phyloP scores from a whole-genome alignment of 305 asterid species.

The Fraxinus paxiana region DNA sequence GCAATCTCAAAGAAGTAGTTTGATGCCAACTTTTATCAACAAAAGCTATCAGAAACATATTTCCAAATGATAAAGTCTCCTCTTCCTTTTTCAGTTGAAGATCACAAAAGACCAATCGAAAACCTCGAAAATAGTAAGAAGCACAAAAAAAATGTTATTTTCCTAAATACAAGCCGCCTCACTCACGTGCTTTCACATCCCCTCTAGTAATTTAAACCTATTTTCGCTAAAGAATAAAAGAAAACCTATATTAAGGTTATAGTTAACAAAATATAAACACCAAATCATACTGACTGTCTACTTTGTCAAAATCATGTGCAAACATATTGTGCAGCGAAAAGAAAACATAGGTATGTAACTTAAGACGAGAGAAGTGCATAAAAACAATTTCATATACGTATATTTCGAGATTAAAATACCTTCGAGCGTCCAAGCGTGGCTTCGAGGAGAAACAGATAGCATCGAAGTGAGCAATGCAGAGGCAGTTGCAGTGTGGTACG shows the following conservation, averaged over 20 bases:
- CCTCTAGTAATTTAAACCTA: not conserved
- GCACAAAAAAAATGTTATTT: not conserved
- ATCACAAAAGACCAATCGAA: not conserved
- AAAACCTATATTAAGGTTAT: not conserved
- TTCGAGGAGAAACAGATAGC: slow-evolving; percentile 80
- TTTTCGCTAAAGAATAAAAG: not conserved
- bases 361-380: not conserved
- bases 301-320: not conserved
- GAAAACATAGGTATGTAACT: not conserved
- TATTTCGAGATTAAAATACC: slow-evolving; percentile 37
- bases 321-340: not conserved
- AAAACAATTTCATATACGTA: not conserved
- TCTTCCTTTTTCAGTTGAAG: not conserved
- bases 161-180: not conserved
- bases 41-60: not conserved
- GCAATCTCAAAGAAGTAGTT: not conserved
- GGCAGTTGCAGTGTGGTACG: slow-evolving; percentile 90
- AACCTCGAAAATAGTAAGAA: not conserved
- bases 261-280: not conserved
- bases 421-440: slow-evolving; percentile 77
- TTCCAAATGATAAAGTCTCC: not conserved
- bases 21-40: not conserved
- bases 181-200: not conserved
- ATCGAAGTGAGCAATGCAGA: slow-evolving; percentile 80
- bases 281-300: not conserved